Evolutionary conservation across 2,329 filamentous ascomycete species (phyloP).

Genomic region (Colletotrichum phormii): DNA sequence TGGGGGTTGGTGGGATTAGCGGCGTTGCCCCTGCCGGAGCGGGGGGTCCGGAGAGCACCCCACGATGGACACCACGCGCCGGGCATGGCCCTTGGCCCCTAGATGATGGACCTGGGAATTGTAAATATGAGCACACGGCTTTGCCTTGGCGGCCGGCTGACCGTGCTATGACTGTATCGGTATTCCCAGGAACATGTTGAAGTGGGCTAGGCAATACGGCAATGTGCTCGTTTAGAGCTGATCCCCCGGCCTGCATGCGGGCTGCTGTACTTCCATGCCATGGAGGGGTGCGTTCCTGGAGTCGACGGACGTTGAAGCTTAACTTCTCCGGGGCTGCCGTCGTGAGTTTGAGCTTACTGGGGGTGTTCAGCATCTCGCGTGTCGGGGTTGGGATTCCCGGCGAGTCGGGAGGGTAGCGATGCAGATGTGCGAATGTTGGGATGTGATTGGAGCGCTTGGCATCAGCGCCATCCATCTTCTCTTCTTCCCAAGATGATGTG

Average conservation of each 20-base stretch:
- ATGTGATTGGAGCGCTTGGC: conserved; percentile 23
- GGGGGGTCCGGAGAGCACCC: neutral
- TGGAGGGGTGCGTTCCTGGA: neutral
- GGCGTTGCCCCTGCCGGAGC: neutral
- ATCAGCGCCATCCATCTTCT: neutral
- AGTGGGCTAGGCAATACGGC: no score
- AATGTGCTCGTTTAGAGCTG: neutral
- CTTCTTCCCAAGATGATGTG: neutral
- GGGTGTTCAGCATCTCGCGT: neutral
- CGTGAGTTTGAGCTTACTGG: conserved; percentile 1
- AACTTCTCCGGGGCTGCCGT: conserved; percentile 11
- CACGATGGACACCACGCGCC: neutral
- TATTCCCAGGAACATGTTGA: no score
- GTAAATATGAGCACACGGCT: no score
- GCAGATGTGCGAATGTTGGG: neutral
- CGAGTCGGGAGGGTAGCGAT: neutral
- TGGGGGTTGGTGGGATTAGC: conserved; percentile 28
- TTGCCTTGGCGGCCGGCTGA: no score
- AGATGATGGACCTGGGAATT: neutral
- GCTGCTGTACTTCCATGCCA: neutral
- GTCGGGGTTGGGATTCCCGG: conserved; percentile 1
- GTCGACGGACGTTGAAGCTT: conserved; percentile 22
- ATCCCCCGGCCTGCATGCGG: neutral
- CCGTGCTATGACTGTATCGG: no score
- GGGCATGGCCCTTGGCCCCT: neutral